Conservation (phyloP, 768 basidiomycete species). For the Termitomyces bulborhizus region DNA sequence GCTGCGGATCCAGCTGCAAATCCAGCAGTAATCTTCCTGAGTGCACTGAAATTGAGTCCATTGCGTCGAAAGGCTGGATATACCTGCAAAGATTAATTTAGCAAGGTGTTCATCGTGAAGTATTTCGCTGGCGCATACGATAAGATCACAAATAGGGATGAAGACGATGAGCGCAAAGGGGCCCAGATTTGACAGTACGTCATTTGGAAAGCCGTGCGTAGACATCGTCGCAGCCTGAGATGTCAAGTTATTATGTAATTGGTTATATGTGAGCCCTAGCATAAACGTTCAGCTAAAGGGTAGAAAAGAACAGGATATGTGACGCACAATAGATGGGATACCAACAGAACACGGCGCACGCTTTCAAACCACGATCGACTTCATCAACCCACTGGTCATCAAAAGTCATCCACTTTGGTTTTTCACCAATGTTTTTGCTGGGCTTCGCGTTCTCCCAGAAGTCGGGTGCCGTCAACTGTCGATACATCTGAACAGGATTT, state of each 20-base stretch:
- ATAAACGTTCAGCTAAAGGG: neutral
- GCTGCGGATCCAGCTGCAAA: conserved; percentile 49
- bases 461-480: conserved; percentile 44
- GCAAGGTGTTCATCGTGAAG: neutral
- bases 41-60: conserved; percentile 49
- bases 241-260: conserved; percentile 71
- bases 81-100: conserved; percentile 25
- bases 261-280: conserved; percentile 71
- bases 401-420: conserved; percentile 68
- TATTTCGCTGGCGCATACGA: conserved; percentile 26
- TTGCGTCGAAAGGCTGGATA: conserved; percentile 50
- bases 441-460: conserved; percentile 77
- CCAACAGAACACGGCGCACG: conserved; percentile 57
- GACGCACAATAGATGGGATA: conserved; percentile 63
- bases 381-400: conserved; percentile 81
- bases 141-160: conserved; percentile 60
- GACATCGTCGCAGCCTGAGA: conserved; percentile 78
- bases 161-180: conserved; percentile 72
- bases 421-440: conserved; percentile 38
- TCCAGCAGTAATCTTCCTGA: conserved; percentile 54
- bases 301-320: neutral
- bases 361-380: conserved; percentile 64
- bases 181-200: conserved; percentile 72
- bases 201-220: conserved; percentile 67
- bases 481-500: conserved; percentile 44